Percentiles rank a stretch among this genome's conserved stretches.
These are phyloP conservation scores for Thermothelomyces thermophilus DNA, from an alignment of 2,329 filamentous ascomycete genomes.

Conservation along the genomic window DNA sequence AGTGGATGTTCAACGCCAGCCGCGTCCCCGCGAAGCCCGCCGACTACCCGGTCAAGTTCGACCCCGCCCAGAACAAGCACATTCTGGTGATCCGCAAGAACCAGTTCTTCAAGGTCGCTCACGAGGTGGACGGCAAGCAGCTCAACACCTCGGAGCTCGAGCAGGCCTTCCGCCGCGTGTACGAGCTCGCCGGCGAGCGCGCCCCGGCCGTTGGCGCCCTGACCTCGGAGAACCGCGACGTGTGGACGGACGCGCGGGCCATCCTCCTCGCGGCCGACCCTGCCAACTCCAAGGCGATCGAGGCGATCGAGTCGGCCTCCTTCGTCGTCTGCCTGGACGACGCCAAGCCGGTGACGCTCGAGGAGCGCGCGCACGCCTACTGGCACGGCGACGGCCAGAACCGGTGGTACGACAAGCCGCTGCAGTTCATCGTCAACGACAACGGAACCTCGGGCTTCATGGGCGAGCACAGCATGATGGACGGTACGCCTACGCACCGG, in stretches of 20 bases:
- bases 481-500: slow-evolving; percentile 93
- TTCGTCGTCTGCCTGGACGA: slow-evolving; percentile 94
- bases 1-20: slow-evolving; percentile 97
- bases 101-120: slow-evolving; percentile 88
- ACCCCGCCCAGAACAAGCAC: slow-evolving; percentile 69
- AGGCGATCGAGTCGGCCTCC: slow-evolving; percentile 78
- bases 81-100: slow-evolving; percentile 90
- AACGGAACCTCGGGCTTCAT: slow-evolving; percentile 97
- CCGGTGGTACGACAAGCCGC: slow-evolving; percentile 95
- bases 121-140: slow-evolving; percentile 75
- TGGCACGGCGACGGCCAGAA: slow-evolving; percentile 97
- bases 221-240: slow-evolving; percentile 87
- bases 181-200: slow-evolving; percentile 64
- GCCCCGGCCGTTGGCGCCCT: slow-evolving; percentile 72
- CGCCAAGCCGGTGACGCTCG: slow-evolving; percentile 80
- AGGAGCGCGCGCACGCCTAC: slow-evolving; percentile 92
- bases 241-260: slow-evolving; percentile 80
- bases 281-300: slow-evolving; percentile 69
- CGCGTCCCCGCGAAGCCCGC: slow-evolving; percentile 75
- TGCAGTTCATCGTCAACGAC: slow-evolving; percentile 97
- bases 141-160: slow-evolving; percentile 87
- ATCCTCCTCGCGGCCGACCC: slow-evolving; percentile 69
- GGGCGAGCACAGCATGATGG: slow-evolving; percentile 99
- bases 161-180: slow-evolving; percentile 78
- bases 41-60: slow-evolving; percentile 79